These are phyloP conservation scores for Cicer arietinum DNA, from an alignment of 306 rosid species.

Conservation along the genomic window DNA sequence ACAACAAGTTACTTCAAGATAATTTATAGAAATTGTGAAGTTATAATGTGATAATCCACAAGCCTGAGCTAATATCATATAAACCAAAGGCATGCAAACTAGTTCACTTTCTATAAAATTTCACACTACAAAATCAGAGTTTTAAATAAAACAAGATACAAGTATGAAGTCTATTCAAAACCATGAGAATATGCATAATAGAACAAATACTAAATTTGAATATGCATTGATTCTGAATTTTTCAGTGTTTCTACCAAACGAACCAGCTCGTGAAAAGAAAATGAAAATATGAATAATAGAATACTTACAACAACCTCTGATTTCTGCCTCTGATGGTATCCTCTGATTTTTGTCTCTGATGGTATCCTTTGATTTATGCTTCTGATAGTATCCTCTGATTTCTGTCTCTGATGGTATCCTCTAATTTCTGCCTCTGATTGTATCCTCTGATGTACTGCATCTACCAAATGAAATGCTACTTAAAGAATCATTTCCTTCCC, in stretches of 20 bases:
- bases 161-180: constrained; percentile 14
- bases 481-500: not conserved
- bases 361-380: too few species aligned
- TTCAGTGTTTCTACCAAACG: constrained; percentile 13
- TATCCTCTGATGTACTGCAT: not conserved
- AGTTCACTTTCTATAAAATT: constrained; percentile 19
- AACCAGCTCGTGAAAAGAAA: not conserved
- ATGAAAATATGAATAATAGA: not conserved
- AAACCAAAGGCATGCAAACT: not conserved
- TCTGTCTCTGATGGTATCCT: too few species aligned
- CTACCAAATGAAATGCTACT: not conserved
- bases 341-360: too few species aligned
- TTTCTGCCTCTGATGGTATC: too few species aligned
- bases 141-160: not conserved
- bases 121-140: not conserved
- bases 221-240: not conserved
- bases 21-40: not conserved
- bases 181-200: not conserved
- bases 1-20: not conserved
- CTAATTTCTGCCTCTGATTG: too few species aligned
- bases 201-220: constrained; percentile 12
- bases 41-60: constrained; percentile 1
- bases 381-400: too few species aligned
- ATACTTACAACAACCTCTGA: too few species aligned
- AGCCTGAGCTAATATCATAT: constrained; percentile 4